phyloP scores from a whole-genome alignment of 371 early-diverging fungal genomes.

The Rhizopus delemar region DNA sequence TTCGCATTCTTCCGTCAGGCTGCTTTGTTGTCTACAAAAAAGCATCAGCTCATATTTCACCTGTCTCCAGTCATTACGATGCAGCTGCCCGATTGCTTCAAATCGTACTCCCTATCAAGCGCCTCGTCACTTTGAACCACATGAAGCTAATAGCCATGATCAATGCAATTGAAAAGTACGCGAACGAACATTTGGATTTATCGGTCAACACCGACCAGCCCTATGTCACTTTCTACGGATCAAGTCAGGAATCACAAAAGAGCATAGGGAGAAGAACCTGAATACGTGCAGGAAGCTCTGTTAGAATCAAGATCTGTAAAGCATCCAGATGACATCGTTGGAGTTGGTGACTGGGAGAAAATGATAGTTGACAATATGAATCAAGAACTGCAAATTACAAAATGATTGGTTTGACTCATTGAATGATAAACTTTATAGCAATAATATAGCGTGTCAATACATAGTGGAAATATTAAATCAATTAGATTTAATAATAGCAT shows the following conservation, averaged over 20 bases:
- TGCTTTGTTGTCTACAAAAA: conserved; percentile 1
- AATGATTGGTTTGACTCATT: too few relatives aligned
- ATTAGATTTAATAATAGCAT: too few relatives aligned
- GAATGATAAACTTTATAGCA: too few relatives aligned
- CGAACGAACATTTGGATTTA: conserved; percentile 5
- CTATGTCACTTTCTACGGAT: conserved; percentile 1
- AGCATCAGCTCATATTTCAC: neutral
- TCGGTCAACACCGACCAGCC: neutral
- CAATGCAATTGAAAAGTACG: conserved; percentile 2
- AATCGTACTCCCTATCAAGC: neutral
- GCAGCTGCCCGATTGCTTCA: conserved; percentile 2
- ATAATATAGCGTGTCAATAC: too few relatives aligned
- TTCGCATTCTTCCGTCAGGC: neutral
- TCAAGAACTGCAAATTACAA: too few relatives aligned
- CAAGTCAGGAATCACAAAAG: conserved; percentile 10
- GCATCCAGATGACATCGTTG: neutral
- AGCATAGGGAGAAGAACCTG: conserved; percentile 1
- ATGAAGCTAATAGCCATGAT: conserved; percentile 8
- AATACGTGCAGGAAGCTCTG: conserved; percentile 3
- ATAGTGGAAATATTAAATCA: too few relatives aligned
- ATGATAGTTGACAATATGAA: too few relatives aligned
- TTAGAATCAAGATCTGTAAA: neutral
- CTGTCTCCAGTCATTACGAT: neutral
- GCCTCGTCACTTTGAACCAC: conserved; percentile 6
- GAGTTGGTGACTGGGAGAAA: neutral